Conservation (phyloP, 2,329 filamentous ascomycete species). For the Fusarium sp. region DNA sequence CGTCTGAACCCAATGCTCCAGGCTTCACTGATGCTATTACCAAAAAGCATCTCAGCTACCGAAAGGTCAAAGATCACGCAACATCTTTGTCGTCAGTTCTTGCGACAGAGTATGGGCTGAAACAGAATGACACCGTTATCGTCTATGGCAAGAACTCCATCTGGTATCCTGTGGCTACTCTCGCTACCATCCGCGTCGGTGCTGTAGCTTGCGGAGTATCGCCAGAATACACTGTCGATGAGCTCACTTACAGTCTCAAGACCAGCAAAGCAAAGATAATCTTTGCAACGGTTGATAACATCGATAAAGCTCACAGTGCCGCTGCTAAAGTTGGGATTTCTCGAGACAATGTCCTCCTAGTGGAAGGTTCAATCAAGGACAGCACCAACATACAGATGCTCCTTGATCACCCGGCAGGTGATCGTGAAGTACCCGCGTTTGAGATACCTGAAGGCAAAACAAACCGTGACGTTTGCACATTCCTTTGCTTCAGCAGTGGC, state of each 20-base stretch:
- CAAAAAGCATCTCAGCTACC: not conserved
- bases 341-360: not conserved
- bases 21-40: constrained; percentile 1
- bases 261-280: constrained; percentile 18
- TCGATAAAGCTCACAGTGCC: not conserved
- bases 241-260: constrained; percentile 8
- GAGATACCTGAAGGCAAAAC: not conserved
- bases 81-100: not conserved
- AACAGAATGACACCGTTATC: not conserved
- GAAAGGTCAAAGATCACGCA: not conserved
- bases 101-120: not conserved
- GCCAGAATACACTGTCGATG: constrained; percentile 17
- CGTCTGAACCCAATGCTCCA: not conserved
- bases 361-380: not conserved
- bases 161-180: constrained; percentile 5
- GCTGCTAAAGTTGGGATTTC: constrained; percentile 14
- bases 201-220: constrained; percentile 12
- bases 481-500: constrained; percentile 40
- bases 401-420: not conserved
- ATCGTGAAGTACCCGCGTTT: not conserved
- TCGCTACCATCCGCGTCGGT: not conserved
- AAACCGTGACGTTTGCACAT: constrained; percentile 23
- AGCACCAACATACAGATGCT: not conserved
- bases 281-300: not conserved
- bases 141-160: not conserved